Conservation (phyloP, 352 stramenopile species). For the Pythium aristosporum region DNA sequence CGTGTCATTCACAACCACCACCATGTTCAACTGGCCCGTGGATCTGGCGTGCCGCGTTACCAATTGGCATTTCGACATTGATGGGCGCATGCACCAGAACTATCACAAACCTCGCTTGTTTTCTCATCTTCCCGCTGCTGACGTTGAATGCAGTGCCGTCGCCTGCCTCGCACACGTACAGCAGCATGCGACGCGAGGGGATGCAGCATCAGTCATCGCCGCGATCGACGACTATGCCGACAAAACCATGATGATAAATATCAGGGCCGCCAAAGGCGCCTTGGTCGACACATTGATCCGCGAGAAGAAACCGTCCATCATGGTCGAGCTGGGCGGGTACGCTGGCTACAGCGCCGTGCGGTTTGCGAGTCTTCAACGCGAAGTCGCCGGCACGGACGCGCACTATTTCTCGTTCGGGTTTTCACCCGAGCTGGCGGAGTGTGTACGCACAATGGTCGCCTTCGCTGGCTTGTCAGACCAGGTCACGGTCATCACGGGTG, state of each 20-base stretch:
- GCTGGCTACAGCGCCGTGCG: slow-evolving; percentile 48
- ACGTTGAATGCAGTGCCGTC: neutral
- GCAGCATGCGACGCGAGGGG: slow-evolving; percentile 32
- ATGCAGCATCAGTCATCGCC: slow-evolving; percentile 33
- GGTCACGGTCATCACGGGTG: slow-evolving; percentile 19
- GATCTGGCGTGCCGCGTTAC: neutral
- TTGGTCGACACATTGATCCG: slow-evolving; percentile 46
- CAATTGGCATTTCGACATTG: slow-evolving; percentile 6
- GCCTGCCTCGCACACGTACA: slow-evolving; percentile 39
- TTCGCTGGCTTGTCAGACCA: slow-evolving; percentile 19
- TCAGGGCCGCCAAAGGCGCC: slow-evolving; percentile 37
- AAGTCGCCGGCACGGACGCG: slow-evolving; percentile 25
- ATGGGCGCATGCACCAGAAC: neutral
- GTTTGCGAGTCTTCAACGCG: slow-evolving; percentile 34
- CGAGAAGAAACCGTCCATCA: slow-evolving; percentile 34
- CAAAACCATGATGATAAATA: slow-evolving; percentile 48
- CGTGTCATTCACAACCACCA: neutral
- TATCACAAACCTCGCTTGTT: no score
- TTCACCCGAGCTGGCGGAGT: slow-evolving; percentile 11
- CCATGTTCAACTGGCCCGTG: neutral
- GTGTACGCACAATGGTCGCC: slow-evolving; percentile 7
- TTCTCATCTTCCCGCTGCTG: neutral
- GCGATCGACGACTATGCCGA: slow-evolving; percentile 40
- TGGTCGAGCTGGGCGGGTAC: slow-evolving; percentile 42
- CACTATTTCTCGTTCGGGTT: slow-evolving; percentile 53